These are phyloP conservation scores for Ceratocystis colombiana DNA, from an alignment of 2,329 filamentous ascomycete species.

Conservation along the genomic window DNA sequence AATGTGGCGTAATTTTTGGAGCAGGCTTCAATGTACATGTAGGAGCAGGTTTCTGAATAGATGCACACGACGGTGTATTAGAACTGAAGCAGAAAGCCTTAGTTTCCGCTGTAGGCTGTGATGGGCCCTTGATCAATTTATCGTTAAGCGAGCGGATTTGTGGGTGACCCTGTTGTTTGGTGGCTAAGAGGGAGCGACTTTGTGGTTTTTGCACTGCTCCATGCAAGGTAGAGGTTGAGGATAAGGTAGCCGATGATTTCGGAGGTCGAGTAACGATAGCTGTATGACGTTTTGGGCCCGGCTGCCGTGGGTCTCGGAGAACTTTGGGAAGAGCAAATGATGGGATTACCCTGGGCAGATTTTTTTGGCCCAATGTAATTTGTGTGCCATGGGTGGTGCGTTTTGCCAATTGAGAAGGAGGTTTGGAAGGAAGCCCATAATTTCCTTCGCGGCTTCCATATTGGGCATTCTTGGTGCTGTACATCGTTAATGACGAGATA, in stretches of 20 bases:
- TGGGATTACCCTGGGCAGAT: neutral
- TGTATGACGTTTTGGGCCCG: neutral
- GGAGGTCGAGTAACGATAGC: neutral
- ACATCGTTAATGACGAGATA: neutral
- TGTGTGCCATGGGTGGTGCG: neutral
- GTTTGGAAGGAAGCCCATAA: neutral
- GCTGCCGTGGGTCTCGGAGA: neutral
- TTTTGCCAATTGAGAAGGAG: neutral
- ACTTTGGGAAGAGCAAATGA: neutral
- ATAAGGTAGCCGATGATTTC: neutral
- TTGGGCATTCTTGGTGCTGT: neutral
- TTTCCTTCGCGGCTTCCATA: neutral
- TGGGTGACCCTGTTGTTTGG: too few relatives aligned
- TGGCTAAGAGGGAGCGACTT: too few relatives aligned
- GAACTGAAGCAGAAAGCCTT: too few relatives aligned
- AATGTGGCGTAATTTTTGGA: too few relatives aligned
- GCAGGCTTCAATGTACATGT: too few relatives aligned
- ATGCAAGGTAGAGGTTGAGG: neutral
- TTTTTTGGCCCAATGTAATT: neutral
- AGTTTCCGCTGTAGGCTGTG: too few relatives aligned
- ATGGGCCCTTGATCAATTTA: too few relatives aligned
- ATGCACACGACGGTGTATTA: too few relatives aligned
- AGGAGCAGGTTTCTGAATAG: too few relatives aligned
- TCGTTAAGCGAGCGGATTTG: too few relatives aligned
- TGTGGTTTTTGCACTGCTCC: too few relatives aligned